Conservation (phyloP, 1,284 basidiomycete species). For the Boletus smithii region DNA sequence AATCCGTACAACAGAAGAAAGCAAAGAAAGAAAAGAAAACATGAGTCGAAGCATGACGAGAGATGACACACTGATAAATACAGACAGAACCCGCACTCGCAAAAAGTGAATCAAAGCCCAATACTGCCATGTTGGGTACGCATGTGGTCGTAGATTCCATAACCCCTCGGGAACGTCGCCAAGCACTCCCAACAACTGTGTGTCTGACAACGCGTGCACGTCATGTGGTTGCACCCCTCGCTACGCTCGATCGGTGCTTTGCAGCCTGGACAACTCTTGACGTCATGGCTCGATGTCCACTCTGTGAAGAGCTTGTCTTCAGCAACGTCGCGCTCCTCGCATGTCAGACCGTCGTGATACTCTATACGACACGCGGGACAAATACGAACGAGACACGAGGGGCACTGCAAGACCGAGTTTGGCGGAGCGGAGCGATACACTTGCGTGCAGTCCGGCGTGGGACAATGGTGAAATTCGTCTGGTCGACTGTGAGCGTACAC, state of each 20-base stretch:
- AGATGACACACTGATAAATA: constrained; percentile 12
- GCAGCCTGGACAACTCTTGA: constrained; percentile 70
- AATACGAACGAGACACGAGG: constrained; percentile 64
- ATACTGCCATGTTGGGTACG: constrained; percentile 48
- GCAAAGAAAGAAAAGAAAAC: neutral
- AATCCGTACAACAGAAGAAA: constrained; percentile 11
- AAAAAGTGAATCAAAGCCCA: constrained; percentile 33
- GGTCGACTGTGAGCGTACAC: constrained; percentile 53
- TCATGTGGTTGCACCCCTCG: constrained; percentile 77
- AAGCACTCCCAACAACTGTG: constrained; percentile 78
- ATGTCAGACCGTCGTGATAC: constrained; percentile 62
- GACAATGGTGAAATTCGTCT: constrained; percentile 65
- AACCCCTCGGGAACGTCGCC: constrained; percentile 56
- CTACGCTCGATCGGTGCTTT: constrained; percentile 61
- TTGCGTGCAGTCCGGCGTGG: constrained; percentile 70
- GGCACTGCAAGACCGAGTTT: constrained; percentile 60
- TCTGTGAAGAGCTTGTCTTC: constrained; percentile 54
- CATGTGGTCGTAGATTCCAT: constrained; percentile 62
- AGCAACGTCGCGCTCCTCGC: constrained; percentile 50
- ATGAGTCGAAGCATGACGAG: constrained; percentile 1
- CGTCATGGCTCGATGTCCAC: constrained; percentile 57
- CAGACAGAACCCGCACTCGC: constrained; percentile 10
- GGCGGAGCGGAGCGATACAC: constrained; percentile 55
- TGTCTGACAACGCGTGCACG: constrained; percentile 62
- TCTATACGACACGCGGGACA: constrained; percentile 64